Evolutionary conservation across 2,329 filamentous ascomycete genomes (phyloP).

Genomic region (Penicillium janthinellum): DNA sequence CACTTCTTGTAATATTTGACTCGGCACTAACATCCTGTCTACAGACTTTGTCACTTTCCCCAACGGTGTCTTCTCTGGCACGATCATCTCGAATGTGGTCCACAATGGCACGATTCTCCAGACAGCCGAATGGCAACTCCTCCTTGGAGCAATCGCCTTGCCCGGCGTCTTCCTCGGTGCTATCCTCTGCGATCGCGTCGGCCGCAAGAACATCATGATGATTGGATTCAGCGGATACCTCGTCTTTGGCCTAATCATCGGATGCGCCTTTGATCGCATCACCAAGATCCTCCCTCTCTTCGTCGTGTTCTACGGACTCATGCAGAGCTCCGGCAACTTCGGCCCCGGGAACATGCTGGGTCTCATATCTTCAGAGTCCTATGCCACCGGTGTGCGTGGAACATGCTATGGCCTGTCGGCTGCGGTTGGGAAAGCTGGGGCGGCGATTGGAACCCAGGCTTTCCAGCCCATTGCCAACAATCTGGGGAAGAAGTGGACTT

Average conservation of each 20-base stretch:
- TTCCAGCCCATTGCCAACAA: conserved; percentile 52
- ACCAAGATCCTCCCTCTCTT: conserved; percentile 55
- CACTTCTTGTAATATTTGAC: neutral
- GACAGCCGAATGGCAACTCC: conserved; percentile 54
- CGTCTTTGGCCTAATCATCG: conserved; percentile 56
- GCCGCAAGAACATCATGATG: conserved; percentile 55
- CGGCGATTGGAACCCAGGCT: conserved; percentile 54
- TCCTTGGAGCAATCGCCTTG: conserved; percentile 45
- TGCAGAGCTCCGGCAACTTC: conserved; percentile 54
- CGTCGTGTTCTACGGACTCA: conserved; percentile 55
- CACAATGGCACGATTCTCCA: conserved; percentile 42
- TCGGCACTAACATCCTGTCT: neutral
- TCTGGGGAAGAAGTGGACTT: conserved; percentile 54
- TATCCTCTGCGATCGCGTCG: conserved; percentile 51
- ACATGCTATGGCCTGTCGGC: conserved; percentile 56
- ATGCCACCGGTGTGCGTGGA: conserved; percentile 56
- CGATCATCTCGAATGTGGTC: conserved; percentile 47
- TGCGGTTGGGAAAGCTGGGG: conserved; percentile 55
- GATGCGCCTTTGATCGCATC: conserved; percentile 51
- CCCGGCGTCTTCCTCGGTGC: conserved; percentile 56
- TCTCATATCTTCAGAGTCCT: conserved; percentile 54
- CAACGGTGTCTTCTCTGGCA: conserved; percentile 51
- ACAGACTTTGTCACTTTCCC: conserved; percentile 49
- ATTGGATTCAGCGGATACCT: conserved; percentile 54
- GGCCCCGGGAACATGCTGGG: conserved; percentile 57